A percentile compares a stretch with the other conserved stretches of the same genome.
Evolutionary conservation across 768 basidiomycete genomes (phyloP).

Genomic region (Suillus cothurnatus): DNA sequence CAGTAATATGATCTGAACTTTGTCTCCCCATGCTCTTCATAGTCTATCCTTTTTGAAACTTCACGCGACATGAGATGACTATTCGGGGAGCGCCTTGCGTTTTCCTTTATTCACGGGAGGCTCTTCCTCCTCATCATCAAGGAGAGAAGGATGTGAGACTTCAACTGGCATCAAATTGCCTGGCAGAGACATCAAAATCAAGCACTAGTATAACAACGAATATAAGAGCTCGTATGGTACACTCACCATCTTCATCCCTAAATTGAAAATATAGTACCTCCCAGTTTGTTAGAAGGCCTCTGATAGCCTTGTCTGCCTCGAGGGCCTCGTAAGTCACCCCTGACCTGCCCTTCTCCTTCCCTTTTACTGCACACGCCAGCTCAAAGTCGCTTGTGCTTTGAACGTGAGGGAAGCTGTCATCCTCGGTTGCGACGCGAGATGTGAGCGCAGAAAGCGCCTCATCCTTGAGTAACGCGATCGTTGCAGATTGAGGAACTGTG

Average conservation of each 20-base stretch:
- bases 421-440: slow-evolving; percentile 42
- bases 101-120: slow-evolving; percentile 53
- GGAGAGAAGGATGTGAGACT: slow-evolving; percentile 56
- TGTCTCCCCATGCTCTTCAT: background rate
- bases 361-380: slow-evolving; percentile 55
- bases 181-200: slow-evolving; percentile 25
- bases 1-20: background rate
- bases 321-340: slow-evolving; percentile 51
- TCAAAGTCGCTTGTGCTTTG: slow-evolving; percentile 56
- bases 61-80: background rate
- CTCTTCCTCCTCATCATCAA: slow-evolving; percentile 64
- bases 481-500: slow-evolving; percentile 53
- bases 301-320: slow-evolving; percentile 43
- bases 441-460: slow-evolving; percentile 65
- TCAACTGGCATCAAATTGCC: slow-evolving; percentile 63
- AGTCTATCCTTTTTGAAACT: background rate
- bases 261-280: slow-evolving; percentile 72
- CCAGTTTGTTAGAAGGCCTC: slow-evolving; percentile 60
- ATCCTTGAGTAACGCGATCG: slow-evolving; percentile 59
- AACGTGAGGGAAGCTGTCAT: slow-evolving; percentile 40
- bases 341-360: slow-evolving; percentile 49
- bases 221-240: background rate
- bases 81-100: slow-evolving; percentile 52
- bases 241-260: slow-evolving; percentile 62
- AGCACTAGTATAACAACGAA: slow-evolving; percentile 2